Evolutionary conservation across 2,329 filamentous ascomycete species (phyloP).

Genomic region (Fusarium verrucosum): DNA sequence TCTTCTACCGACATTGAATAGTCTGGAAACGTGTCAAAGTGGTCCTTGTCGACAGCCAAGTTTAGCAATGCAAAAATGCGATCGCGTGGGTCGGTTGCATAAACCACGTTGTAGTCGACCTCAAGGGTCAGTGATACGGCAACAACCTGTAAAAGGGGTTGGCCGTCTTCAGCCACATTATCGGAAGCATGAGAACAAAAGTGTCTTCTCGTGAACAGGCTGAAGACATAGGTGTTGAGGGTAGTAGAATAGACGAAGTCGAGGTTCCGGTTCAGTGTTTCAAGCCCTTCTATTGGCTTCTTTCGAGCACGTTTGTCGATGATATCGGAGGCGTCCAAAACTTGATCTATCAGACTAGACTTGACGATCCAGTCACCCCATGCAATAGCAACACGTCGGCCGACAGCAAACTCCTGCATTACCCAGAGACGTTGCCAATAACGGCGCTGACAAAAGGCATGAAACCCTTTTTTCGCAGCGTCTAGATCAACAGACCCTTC

Average conservation of each 20-base stretch:
- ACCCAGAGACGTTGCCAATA: conserved; percentile 2
- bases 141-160: background rate
- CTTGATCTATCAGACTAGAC: background rate
- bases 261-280: background rate
- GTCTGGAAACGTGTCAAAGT: background rate
- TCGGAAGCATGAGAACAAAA: background rate
- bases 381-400: background rate
- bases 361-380: background rate
- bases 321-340: background rate
- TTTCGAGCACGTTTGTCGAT: background rate
- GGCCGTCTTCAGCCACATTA: background rate
- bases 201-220: background rate
- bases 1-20: background rate
- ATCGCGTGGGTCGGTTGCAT: background rate
- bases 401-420: background rate
- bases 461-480: background rate
- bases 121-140: background rate
- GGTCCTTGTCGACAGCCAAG: background rate
- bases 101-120: background rate
- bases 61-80: background rate
- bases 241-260: background rate
- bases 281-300: background rate
- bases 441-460: background rate
- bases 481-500: background rate
- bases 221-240: background rate